Conservation (phyloP, 2,329 filamentous ascomycete species). For the Drechslera avenae region DNA sequence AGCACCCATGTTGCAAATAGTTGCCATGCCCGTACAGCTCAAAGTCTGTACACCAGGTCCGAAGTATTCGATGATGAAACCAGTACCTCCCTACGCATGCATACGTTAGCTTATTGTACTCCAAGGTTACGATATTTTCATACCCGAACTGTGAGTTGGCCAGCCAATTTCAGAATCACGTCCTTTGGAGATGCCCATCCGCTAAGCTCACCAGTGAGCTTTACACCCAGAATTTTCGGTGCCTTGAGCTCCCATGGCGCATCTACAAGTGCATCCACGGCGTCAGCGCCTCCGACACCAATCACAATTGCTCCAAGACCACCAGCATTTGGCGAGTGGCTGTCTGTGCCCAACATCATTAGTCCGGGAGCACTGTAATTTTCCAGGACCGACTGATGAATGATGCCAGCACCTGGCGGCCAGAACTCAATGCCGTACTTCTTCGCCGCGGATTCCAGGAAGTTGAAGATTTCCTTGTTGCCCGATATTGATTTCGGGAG, state of each 20-base stretch:
- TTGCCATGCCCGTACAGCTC: slow-evolving; percentile 92
- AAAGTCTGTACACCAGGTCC: slow-evolving; percentile 87
- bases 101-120: slow-evolving; percentile 19
- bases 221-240: slow-evolving; percentile 85
- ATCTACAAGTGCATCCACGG: slow-evolving; percentile 93
- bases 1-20: slow-evolving; percentile 67
- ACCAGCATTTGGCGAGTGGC: slow-evolving; percentile 96
- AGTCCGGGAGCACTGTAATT: slow-evolving; percentile 96
- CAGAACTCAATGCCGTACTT: slow-evolving; percentile 56
- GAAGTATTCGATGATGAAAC: slow-evolving; percentile 92
- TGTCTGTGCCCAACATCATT: slow-evolving; percentile 99
- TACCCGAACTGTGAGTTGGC: slow-evolving; percentile 81
- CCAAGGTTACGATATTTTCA: slow-evolving; percentile 16
- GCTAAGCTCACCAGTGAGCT: slow-evolving; percentile 79
- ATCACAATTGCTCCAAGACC: slow-evolving; percentile 93
- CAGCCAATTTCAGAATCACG: slow-evolving; percentile 87
- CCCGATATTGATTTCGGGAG: slow-evolving; percentile 82
- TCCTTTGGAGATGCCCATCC: slow-evolving; percentile 97
- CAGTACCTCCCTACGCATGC: slow-evolving; percentile 74
- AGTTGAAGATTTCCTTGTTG: slow-evolving; percentile 98
- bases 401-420: slow-evolving; percentile 49
- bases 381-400: slow-evolving; percentile 96
- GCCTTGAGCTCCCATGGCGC: slow-evolving; percentile 98
- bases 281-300: slow-evolving; percentile 95
- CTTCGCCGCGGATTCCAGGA: slow-evolving; percentile 79